A percentile compares a stretch with the other conserved stretches of the same genome.
Evolutionary conservation across 129 eudicot species (phyloP).

Genomic region (Helianthus tuberosus): DNA sequence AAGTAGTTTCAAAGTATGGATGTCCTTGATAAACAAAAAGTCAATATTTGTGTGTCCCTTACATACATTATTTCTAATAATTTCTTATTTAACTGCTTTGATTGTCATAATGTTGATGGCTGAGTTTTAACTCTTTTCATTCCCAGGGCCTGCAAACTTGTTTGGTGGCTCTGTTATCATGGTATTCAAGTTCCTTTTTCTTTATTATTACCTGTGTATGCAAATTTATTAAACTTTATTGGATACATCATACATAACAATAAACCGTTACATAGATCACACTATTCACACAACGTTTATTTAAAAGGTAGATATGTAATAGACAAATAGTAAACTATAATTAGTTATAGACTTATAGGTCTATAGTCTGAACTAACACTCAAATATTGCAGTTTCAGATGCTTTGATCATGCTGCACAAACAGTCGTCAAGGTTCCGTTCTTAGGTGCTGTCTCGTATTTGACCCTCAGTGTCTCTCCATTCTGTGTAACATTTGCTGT

Average conservation of each 20-base stretch:
- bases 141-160: conserved; percentile 98
- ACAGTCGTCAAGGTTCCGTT: conserved; percentile 77
- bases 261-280: conserved; percentile 11
- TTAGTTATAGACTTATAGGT: conserved; percentile 9
- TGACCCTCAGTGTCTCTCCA: conserved; percentile 83
- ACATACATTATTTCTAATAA: background rate
- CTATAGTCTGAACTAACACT: conserved; percentile 38
- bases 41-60: background rate
- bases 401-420: conserved; percentile 80
- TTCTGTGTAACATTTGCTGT: conserved; percentile 87
- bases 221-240: conserved; percentile 11
- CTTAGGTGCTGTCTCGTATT: conserved; percentile 85
- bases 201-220: conserved; percentile 16
- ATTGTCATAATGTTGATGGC: conserved; percentile 12
- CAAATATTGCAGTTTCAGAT: conserved; percentile 73
- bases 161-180: conserved; percentile 85
- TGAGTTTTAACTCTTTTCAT: conserved; percentile 26
- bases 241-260: conserved; percentile 3
- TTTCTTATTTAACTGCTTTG: conserved; percentile 15
- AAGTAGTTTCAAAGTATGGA: background rate
- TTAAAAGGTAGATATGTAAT: conserved; percentile 8
- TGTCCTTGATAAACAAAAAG: background rate
- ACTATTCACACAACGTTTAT: conserved; percentile 16
- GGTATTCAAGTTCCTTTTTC: conserved; percentile 51
- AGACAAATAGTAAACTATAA: no score